Conservation (phyloP, 2,329 filamentous ascomycete genomes). For the Ceratocystis cacaofunesta region DNA sequence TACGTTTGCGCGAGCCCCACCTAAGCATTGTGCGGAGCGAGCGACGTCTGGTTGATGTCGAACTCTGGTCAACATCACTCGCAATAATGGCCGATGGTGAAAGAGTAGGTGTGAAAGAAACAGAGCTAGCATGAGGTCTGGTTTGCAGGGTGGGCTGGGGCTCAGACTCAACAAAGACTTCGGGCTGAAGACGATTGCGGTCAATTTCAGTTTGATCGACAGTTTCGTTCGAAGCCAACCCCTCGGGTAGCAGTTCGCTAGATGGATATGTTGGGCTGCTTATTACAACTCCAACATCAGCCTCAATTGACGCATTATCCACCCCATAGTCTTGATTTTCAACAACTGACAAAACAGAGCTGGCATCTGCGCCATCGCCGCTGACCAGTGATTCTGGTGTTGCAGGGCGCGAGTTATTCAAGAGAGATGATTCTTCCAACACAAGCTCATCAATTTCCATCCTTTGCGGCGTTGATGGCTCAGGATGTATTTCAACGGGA, state of each 20-base stretch:
- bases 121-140: conserved; percentile 14
- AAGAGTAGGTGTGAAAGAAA: conserved; percentile 16
- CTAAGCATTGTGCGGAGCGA: conserved; percentile 16
- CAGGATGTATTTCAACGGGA: conserved; percentile 10
- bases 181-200: neutral
- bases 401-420: neutral
- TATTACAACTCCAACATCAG: neutral
- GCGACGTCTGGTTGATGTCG: conserved; percentile 10
- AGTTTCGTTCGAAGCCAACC: neutral
- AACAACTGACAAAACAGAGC: neutral
- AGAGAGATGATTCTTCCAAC: neutral
- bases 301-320: neutral
- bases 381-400: neutral
- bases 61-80: conserved; percentile 8
- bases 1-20: conserved; percentile 21
- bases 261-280: neutral
- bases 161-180: neutral
- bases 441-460: neutral
- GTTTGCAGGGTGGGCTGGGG: neutral
- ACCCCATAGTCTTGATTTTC: neutral
- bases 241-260: neutral
- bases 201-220: neutral
- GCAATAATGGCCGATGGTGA: conserved; percentile 12
- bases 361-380: neutral
- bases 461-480: neutral